Percentiles rank a stretch among this genome's conserved stretches.
Evolutionary conservation across 306 rosid genomes (phyloP).

Genomic region (Morella rubra): DNA sequence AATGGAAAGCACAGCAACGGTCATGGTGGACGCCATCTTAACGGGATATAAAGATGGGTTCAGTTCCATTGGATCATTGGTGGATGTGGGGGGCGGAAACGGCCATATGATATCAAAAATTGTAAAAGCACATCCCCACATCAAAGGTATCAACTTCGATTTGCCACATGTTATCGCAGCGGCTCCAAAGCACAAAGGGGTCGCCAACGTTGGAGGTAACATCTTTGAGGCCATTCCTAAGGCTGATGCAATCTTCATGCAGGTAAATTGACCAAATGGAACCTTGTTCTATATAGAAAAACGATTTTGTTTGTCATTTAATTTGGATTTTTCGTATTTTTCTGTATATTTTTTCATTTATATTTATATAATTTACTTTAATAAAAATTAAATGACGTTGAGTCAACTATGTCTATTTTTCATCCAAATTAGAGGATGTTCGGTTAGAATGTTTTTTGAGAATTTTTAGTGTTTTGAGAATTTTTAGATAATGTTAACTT

Average conservation of each 20-base stretch:
- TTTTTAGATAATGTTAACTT: too few species aligned
- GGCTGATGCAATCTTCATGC: constrained; percentile 46
- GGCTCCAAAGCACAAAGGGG: constrained; percentile 27
- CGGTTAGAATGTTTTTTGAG: too few species aligned
- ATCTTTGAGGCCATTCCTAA: constrained; percentile 37
- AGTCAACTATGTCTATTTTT: too few species aligned
- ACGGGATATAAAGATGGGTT: constrained; percentile 27
- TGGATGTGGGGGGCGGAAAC: constrained; percentile 46
- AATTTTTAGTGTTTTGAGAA: too few species aligned
- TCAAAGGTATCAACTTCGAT: constrained; percentile 40
- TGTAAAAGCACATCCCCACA: constrained; percentile 35
- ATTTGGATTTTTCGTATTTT: too few species aligned
- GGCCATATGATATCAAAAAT: constrained; percentile 29
- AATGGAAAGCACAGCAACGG: constrained; percentile 34
- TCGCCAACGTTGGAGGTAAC: constrained; percentile 39
- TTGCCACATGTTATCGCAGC: constrained; percentile 3
- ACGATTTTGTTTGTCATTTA: too few species aligned
- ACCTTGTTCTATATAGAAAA: too few species aligned
- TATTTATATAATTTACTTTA: too few species aligned
- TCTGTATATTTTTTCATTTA: too few species aligned
- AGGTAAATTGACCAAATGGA: constrained; percentile 19
- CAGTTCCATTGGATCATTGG: constrained; percentile 19
- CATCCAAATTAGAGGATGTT: too few species aligned
- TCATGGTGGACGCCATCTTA: constrained; percentile 10
- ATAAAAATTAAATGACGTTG: too few species aligned